Evolutionary conservation across 495 filamentous ascomycete species (phyloP).

Genomic region (Trichoderma parareesei): DNA sequence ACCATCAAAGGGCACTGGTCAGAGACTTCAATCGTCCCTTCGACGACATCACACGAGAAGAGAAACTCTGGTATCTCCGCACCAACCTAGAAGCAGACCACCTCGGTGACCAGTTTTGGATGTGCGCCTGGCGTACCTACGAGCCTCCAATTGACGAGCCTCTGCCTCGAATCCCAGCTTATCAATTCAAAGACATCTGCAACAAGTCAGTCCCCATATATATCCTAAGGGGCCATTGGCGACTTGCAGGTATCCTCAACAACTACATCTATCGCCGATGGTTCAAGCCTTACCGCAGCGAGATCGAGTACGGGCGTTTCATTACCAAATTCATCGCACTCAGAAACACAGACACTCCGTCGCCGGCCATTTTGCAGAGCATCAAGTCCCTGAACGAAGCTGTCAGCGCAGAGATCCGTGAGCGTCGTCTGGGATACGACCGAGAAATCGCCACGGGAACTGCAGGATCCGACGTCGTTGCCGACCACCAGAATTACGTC

Average conservation of each 20-base stretch:
- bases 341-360: neutral
- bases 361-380: neutral
- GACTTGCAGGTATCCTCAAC: conserved; percentile 6
- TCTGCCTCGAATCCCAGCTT: neutral
- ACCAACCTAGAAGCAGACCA: neutral
- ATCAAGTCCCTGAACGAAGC: neutral
- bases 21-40: neutral
- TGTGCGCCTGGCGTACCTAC: neutral
- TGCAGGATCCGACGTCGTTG: neutral
- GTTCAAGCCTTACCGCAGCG: conserved; percentile 14
- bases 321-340: conserved; percentile 11
- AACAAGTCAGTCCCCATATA: neutral
- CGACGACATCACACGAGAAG: neutral
- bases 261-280: conserved; percentile 16
- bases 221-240: conserved; percentile 3
- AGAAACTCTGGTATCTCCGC: neutral
- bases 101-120: neutral
- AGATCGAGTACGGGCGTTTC: conserved; percentile 11
- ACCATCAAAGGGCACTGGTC: neutral
- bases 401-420: neutral
- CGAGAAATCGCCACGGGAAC: neutral
- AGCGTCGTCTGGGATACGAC: neutral
- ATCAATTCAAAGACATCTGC: neutral
- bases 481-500: neutral
- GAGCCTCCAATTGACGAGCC: neutral